Conservation (phyloP, 1,284 basidiomycete genomes). For the Stereum hirsutum region DNA sequence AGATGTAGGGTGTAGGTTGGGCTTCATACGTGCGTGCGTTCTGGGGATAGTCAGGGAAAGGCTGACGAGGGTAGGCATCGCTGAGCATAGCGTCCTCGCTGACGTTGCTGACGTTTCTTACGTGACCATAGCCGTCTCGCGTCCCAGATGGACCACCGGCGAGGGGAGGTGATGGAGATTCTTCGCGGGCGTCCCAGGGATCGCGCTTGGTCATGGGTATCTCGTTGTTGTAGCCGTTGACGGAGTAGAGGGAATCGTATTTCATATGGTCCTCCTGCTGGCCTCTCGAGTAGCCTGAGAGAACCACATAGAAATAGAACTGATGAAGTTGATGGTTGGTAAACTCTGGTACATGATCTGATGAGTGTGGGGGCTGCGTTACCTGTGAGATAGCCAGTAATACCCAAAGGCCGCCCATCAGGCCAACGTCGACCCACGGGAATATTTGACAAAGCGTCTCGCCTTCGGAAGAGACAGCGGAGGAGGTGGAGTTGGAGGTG, state of each 20-base stretch:
- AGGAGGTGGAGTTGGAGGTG: conserved; percentile 24
- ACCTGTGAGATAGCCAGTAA: conserved; percentile 72
- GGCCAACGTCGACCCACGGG: conserved; percentile 84
- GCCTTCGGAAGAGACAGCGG: conserved; percentile 14
- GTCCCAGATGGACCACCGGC: conserved; percentile 28
- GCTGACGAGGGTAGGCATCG: conserved; percentile 4
- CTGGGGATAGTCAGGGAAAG: conserved; percentile 13
- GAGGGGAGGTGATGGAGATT: no score
- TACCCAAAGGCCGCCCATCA: conserved; percentile 83
- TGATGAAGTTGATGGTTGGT: conserved; percentile 26
- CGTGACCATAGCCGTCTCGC: conserved; percentile 30
- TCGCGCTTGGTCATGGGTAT: conserved; percentile 62
- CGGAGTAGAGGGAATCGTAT: conserved; percentile 70
- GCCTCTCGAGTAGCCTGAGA: conserved; percentile 64
- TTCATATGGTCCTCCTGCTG: conserved; percentile 76
- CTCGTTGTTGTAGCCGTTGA: conserved; percentile 50
- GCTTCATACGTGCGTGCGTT: conserved; percentile 35
- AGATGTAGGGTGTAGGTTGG: conserved; percentile 28
- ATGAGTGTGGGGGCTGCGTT: no score
- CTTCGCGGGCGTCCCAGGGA: conserved; percentile 65
- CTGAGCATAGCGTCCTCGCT: conserved; percentile 22
- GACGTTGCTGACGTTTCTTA: conserved; percentile 40
- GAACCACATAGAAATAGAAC: conserved; percentile 63
- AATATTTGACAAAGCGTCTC: conserved; percentile 77
- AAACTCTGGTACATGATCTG: no score